A percentile compares a stretch with the other conserved stretches of the same genome.
Conservation (phyloP, 192 early-diverging fungal genomes). For the Backusella luteola region DNA sequence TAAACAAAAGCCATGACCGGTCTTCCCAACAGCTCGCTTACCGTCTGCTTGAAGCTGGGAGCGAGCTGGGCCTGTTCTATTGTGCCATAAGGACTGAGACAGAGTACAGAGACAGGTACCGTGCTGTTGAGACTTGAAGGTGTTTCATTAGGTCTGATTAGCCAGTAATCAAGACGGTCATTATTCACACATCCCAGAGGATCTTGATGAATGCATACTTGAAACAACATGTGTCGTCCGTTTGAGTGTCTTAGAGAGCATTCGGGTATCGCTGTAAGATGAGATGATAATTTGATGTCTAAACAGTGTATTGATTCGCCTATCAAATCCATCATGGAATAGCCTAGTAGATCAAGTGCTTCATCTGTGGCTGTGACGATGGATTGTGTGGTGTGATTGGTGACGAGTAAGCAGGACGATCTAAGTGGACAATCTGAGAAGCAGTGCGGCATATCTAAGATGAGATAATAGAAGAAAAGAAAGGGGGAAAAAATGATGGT, state of each 20-base stretch:
- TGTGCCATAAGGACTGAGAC: constrained; percentile 23
- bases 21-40: constrained; percentile 6
- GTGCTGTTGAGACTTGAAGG: neutral
- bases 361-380: constrained; percentile 21
- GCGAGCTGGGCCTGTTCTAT: constrained; percentile 18
- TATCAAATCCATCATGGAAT: neutral
- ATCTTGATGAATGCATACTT: constrained; percentile 21
- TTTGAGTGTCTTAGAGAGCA: constrained; percentile 2
- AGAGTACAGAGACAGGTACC: constrained; percentile 1
- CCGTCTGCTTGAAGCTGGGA: constrained; percentile 5
- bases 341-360: constrained; percentile 11
- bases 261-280: constrained; percentile 5
- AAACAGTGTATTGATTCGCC: constrained; percentile 9
- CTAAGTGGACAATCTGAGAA: constrained; percentile 20
- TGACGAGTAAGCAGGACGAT: constrained; percentile 9
- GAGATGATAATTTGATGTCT: neutral
- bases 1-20: constrained; percentile 16
- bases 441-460: constrained; percentile 1
- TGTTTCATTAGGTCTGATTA: neutral
- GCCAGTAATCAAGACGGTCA: constrained; percentile 9
- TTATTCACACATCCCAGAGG: constrained; percentile 5
- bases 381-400: constrained; percentile 8
- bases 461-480: neutral
- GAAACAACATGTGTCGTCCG: neutral
- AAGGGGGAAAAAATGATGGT: neutral